Evolutionary conservation across 306 rosid species (phyloP).

Genomic region (Vigna reflexopilosa): DNA sequence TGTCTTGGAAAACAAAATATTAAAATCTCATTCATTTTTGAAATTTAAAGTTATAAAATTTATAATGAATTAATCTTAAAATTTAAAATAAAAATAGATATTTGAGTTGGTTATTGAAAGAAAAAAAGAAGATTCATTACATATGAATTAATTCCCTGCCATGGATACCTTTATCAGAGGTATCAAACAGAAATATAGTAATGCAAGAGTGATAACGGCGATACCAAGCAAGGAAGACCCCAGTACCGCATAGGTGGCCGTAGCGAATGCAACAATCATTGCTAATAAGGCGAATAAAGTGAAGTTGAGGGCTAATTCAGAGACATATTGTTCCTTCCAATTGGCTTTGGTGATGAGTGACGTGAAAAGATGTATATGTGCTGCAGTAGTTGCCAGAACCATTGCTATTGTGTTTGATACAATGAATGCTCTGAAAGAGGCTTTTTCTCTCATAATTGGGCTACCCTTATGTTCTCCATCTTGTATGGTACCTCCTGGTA

Average conservation of each 20-base stretch:
- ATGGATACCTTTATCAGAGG: too few species aligned
- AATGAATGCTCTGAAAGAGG: constrained; percentile 34
- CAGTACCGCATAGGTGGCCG: constrained; percentile 7
- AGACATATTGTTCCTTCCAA: background rate
- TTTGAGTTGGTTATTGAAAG: too few species aligned
- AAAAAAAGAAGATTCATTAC: too few species aligned
- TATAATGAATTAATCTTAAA: too few species aligned
- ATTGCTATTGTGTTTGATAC: constrained; percentile 11
- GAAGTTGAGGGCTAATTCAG: background rate
- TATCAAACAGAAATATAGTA: too few species aligned
- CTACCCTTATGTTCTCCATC: background rate
- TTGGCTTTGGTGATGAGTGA: background rate
- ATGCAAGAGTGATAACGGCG: too few species aligned
- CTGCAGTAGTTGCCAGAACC: constrained; percentile 4
- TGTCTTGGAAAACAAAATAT: too few species aligned
- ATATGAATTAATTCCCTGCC: too few species aligned
- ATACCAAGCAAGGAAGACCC: background rate
- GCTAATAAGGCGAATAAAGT: background rate
- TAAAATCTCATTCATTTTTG: too few species aligned
- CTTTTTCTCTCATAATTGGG: background rate
- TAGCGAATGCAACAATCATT: constrained; percentile 24
- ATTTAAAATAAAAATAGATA: too few species aligned
- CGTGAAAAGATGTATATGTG: background rate
- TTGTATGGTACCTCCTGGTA: constrained; percentile 28
- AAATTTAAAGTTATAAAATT: too few species aligned